Evolutionary conservation across 2,329 filamentous ascomycete genomes (phyloP).

Genomic region (Aspergillus alliaceus): DNA sequence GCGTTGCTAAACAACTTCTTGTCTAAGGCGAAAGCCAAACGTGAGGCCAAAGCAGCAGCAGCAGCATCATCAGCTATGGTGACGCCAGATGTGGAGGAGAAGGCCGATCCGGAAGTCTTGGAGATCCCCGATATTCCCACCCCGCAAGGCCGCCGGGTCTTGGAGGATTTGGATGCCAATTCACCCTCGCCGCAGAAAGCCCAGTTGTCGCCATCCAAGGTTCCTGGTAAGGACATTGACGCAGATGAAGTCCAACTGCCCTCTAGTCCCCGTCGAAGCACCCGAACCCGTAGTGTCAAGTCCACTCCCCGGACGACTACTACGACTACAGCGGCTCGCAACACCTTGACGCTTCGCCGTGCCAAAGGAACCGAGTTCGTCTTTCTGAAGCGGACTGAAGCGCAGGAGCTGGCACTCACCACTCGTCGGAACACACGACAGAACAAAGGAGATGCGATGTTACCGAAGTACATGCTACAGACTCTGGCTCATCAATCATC

Average conservation of each 20-base stretch:
- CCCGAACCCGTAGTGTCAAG: slow-evolving; percentile 29
- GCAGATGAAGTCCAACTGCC: slow-evolving; percentile 17
- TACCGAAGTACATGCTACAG: slow-evolving; percentile 33
- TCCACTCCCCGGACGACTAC: slow-evolving; percentile 19
- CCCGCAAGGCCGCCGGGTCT: slow-evolving; percentile 33
- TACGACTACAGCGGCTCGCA: slow-evolving; percentile 30
- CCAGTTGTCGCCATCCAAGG: slow-evolving; percentile 30
- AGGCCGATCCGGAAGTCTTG: slow-evolving; percentile 14
- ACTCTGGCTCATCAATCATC: slow-evolving; percentile 21
- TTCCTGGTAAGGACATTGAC: slow-evolving; percentile 10
- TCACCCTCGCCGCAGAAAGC: slow-evolving; percentile 39
- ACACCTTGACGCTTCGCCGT: slow-evolving; percentile 43
- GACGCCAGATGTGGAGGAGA: slow-evolving; percentile 19
- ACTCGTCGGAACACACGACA: slow-evolving; percentile 45
- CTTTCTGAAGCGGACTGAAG: slow-evolving; percentile 42
- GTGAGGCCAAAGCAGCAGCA: slow-evolving; percentile 35
- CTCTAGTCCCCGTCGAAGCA: slow-evolving; percentile 39
- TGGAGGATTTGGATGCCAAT: slow-evolving; percentile 40
- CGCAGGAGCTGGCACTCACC: slow-evolving; percentile 41
- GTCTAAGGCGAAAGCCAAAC: slow-evolving; percentile 42
- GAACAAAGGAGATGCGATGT: slow-evolving; percentile 41
- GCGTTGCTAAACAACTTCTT: slow-evolving; percentile 42
- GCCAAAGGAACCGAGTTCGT: slow-evolving; percentile 48
- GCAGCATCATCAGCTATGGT: slow-evolving; percentile 17
- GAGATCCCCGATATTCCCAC: slow-evolving; percentile 23